Evolutionary conservation across 176 grass and related monocot genomes (phyloP).

Genomic region (Musa troglodytarum): DNA sequence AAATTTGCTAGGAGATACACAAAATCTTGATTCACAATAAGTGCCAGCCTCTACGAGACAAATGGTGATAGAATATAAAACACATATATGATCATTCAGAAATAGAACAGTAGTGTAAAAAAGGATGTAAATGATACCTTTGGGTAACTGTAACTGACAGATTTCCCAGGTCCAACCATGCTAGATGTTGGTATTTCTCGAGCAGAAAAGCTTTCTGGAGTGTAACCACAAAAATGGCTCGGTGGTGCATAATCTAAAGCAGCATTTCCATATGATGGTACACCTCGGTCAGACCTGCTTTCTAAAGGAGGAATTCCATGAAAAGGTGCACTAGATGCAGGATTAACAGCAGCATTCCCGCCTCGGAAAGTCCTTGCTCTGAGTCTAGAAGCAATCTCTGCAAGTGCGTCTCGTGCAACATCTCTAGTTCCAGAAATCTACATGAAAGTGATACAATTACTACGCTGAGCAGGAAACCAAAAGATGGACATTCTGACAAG

Average conservation of each 20-base stretch:
- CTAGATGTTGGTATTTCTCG: conserved; percentile 32
- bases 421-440: conserved; percentile 54
- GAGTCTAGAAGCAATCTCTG: conserved; percentile 72
- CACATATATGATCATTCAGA: conserved; percentile 7
- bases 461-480: conserved; percentile 36
- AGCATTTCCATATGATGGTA: conserved; percentile 31
- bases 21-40: background rate
- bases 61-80: background rate
- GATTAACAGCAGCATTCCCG: conserved; percentile 34
- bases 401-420: conserved; percentile 44
- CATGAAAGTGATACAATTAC: conserved; percentile 20
- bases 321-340: conserved; percentile 33
- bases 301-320: conserved; percentile 33
- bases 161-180: conserved; percentile 44
- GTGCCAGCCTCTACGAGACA: background rate
- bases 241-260: conserved; percentile 23
- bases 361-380: conserved; percentile 57
- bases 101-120: conserved; percentile 24
- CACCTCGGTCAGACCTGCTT: conserved; percentile 34
- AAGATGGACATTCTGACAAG: conserved; percentile 6
- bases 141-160: conserved; percentile 47
- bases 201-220: conserved; percentile 24
- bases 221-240: conserved; percentile 32
- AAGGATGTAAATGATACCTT: conserved; percentile 38
- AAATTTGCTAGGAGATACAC: background rate